Conservation (phyloP, 2,329 filamentous ascomycete genomes). For the Aphanoascus verrucosus region DNA sequence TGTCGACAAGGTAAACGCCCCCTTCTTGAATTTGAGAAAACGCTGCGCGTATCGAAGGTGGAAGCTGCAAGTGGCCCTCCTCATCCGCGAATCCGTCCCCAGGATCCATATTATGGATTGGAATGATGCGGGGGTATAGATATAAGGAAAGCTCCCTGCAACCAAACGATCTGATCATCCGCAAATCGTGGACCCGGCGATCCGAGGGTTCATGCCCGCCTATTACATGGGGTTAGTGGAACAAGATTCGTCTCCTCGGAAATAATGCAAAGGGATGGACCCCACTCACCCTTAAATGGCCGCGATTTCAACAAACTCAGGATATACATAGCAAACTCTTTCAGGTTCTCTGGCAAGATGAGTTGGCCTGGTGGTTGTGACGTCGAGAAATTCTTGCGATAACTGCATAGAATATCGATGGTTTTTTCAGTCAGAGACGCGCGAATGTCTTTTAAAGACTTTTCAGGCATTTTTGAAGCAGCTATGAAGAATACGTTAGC, state of each 20-base stretch:
- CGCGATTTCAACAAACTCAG: conserved; percentile 80
- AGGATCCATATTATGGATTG: conserved; percentile 77
- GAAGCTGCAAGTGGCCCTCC: conserved; percentile 77
- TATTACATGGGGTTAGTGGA: conserved; percentile 16
- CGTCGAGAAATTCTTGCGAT: conserved; percentile 84
- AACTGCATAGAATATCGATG: conserved; percentile 81
- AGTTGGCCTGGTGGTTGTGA: conserved; percentile 82
- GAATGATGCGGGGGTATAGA: conserved; percentile 87
- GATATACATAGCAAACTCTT: conserved; percentile 95
- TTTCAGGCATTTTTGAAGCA: conserved; percentile 68
- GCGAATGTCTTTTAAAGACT: conserved; percentile 73
- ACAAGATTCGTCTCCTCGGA: background rate
- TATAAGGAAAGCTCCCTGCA: conserved; percentile 77
- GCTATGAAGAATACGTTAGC: conserved; percentile 38
- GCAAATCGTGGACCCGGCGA: conserved; percentile 79
- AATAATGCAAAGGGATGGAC: background rate
- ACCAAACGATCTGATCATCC: conserved; percentile 81
- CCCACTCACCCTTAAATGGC: conserved; percentile 63
- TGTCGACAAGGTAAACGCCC: conserved; percentile 88
- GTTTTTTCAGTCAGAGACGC: conserved; percentile 77
- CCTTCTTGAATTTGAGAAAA: conserved; percentile 85
- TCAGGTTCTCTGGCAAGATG: conserved; percentile 88
- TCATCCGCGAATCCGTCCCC: conserved; percentile 90
- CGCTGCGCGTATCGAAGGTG: conserved; percentile 65
- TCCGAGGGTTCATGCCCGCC: conserved; percentile 84